A percentile compares a stretch with the other conserved stretches of the same genome.
phyloP scores from a whole-genome alignment of 2,329 filamentous ascomycete genomes.

The Penicillium sp. region DNA sequence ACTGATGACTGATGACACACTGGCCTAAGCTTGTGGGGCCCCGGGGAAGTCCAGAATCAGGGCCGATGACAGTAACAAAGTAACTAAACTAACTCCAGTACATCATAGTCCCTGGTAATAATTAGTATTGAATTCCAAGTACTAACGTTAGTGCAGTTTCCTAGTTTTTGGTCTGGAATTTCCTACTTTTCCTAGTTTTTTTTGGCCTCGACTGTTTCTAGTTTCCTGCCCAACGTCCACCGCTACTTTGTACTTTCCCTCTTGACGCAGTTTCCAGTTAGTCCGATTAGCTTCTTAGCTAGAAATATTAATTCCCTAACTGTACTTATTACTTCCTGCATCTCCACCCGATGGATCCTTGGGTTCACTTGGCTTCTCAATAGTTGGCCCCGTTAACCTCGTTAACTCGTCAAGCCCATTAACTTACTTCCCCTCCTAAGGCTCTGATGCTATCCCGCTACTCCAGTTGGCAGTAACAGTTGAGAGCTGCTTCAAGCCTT shows the following conservation, averaged over 20 bases:
- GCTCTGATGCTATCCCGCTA: background rate
- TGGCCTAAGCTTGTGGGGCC: constrained; percentile 15
- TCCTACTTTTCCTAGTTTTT: constrained; percentile 6
- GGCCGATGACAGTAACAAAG: constrained; percentile 17
- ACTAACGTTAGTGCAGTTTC: background rate
- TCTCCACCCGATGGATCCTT: constrained; percentile 19
- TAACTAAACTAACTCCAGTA: background rate
- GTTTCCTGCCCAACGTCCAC: constrained; percentile 35
- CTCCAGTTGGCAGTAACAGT: background rate
- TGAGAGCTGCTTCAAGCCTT: too few relatives aligned
- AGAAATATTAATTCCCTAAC: too few relatives aligned
- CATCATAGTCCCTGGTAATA: too few relatives aligned
- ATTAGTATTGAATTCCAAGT: background rate
- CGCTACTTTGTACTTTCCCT: constrained; percentile 26
- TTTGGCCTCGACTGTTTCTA: background rate
- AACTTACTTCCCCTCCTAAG: too few relatives aligned
- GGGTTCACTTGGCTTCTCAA: background rate
- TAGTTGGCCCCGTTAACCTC: background rate
- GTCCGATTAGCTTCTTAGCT: background rate
- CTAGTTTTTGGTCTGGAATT: background rate
- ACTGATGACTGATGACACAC: background rate
- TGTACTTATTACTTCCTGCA: background rate
- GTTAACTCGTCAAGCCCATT: background rate
- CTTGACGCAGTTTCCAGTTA: constrained; percentile 3
- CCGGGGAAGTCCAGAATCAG: constrained; percentile 21